These are phyloP conservation scores for Maudiozyma humilis DNA, from an alignment of 1,139 yeast species.

Conservation along the genomic window DNA sequence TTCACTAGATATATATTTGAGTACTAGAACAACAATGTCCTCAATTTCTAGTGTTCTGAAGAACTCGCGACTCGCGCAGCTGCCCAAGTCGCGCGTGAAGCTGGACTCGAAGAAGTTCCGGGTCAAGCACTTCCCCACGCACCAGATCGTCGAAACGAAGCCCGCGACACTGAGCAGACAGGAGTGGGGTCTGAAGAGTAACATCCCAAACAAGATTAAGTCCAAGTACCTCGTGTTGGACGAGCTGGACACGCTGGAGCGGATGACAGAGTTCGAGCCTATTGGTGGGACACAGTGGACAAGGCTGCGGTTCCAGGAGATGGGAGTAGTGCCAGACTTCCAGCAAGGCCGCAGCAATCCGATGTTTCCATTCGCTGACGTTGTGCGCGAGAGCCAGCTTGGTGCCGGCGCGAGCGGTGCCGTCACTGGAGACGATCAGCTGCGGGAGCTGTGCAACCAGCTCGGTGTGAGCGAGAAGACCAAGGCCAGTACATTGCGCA, in stretches of 20 bases:
- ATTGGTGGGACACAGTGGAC: conserved; percentile 42
- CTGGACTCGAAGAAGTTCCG: conserved; percentile 13
- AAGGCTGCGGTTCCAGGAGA: conserved; percentile 44
- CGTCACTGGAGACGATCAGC: conserved; percentile 8
- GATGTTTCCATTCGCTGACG: conserved; percentile 26
- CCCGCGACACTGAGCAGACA: conserved; percentile 46
- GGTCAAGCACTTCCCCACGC: conserved; percentile 36
- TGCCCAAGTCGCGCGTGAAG: conserved; percentile 19
- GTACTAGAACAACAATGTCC: conserved; percentile 6
- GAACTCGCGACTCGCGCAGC: conserved; percentile 25
- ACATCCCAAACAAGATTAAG: conserved; percentile 44
- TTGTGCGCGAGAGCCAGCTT: conserved; percentile 11
- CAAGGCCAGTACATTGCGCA: conserved; percentile 1
- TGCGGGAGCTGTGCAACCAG: conserved; percentile 15
- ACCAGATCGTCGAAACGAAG: conserved; percentile 52
- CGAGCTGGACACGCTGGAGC: conserved; percentile 45
- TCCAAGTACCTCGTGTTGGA: conserved; percentile 43
- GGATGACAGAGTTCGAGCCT: conserved; percentile 45
- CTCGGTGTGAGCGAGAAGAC: conserved; percentile 11
- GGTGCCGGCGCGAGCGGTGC: not conserved
- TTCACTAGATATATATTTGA: too few relatives aligned
- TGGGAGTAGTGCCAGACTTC: conserved; percentile 36
- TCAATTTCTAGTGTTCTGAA: conserved; percentile 18
- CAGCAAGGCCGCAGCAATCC: conserved; percentile 28
- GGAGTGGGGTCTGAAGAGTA: conserved; percentile 58